These are phyloP conservation scores for Thelonectria discophora DNA, from an alignment of 2,329 filamentous ascomycete species.

Conservation along the genomic window DNA sequence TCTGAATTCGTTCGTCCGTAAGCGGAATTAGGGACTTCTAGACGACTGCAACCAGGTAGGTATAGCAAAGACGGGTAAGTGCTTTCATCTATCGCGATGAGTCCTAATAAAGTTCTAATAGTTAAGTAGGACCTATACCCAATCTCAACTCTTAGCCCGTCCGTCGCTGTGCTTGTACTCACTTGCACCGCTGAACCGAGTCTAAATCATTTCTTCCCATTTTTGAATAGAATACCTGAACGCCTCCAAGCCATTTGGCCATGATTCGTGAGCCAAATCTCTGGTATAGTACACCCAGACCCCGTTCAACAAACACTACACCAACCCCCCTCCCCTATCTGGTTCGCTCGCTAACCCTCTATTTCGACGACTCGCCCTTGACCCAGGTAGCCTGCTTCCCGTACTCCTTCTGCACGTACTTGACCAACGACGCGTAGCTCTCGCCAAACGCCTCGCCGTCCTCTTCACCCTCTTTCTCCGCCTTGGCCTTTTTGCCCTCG, in stretches of 20 bases:
- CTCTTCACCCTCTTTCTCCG: conserved; percentile 56
- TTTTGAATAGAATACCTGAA: conserved; percentile 49
- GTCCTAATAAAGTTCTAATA: too few species aligned
- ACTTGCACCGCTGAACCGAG: too few species aligned
- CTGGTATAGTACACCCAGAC: conserved; percentile 51
- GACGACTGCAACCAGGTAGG: too few species aligned
- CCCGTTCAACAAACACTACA: not conserved
- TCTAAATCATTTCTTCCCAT: conserved; percentile 39
- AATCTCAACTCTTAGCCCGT: too few species aligned
- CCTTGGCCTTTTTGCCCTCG: conserved; percentile 56
- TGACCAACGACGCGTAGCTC: conserved; percentile 70
- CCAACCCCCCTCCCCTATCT: not conserved
- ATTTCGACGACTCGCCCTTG: conserved; percentile 48
- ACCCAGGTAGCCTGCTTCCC: conserved; percentile 64
- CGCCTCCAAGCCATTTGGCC: conserved; percentile 50
- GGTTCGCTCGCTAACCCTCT: conserved; percentile 5
- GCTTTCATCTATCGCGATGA: too few species aligned
- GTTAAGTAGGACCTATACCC: too few species aligned
- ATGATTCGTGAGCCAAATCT: conserved; percentile 40
- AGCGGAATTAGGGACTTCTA: too few species aligned
- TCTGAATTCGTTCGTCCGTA: too few species aligned
- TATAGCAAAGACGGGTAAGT: too few species aligned
- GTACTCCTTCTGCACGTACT: conserved; percentile 72
- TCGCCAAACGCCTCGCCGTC: conserved; percentile 69
- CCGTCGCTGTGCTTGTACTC: too few species aligned